These are phyloP conservation scores for Aechmea fasciata DNA, from an alignment of 176 grass and related monocot genomes.

Conservation along the genomic window DNA sequence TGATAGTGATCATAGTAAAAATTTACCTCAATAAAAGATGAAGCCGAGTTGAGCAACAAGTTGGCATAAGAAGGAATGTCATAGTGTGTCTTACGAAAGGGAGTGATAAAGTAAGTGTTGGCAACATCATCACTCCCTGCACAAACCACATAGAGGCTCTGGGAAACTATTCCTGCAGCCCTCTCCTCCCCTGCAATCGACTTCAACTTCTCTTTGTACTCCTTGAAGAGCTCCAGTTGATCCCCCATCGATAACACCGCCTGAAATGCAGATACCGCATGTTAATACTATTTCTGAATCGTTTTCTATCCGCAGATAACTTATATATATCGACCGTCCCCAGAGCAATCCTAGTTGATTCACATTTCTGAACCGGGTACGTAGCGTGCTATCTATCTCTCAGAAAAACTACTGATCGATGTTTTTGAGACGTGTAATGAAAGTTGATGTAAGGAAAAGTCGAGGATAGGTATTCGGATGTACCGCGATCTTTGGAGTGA, in stretches of 20 bases:
- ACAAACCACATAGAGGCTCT: constrained; percentile 52
- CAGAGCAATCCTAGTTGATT: no score
- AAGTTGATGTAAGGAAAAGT: background rate
- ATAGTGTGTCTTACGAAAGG: constrained; percentile 38
- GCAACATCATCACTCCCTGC: constrained; percentile 65
- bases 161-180: constrained; percentile 27
- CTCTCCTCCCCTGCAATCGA: constrained; percentile 38
- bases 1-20: background rate
- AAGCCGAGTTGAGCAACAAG: constrained; percentile 24
- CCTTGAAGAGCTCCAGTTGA: constrained; percentile 48
- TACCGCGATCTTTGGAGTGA: constrained; percentile 54
- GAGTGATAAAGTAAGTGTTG: constrained; percentile 76
- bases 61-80: constrained; percentile 74
- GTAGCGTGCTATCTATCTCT: no score
- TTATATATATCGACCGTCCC: no score
- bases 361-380: no score
- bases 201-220: constrained; percentile 53
- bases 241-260: constrained; percentile 50
- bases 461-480: no score
- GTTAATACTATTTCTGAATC: background rate
- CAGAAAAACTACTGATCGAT: no score
- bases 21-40: background rate
- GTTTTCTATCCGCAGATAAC: background rate
- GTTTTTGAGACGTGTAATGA: background rate
- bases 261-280: constrained; percentile 12